Conservation (phyloP, 164 flowering plant genomes). For the Paratinospora sagittata region DNA sequence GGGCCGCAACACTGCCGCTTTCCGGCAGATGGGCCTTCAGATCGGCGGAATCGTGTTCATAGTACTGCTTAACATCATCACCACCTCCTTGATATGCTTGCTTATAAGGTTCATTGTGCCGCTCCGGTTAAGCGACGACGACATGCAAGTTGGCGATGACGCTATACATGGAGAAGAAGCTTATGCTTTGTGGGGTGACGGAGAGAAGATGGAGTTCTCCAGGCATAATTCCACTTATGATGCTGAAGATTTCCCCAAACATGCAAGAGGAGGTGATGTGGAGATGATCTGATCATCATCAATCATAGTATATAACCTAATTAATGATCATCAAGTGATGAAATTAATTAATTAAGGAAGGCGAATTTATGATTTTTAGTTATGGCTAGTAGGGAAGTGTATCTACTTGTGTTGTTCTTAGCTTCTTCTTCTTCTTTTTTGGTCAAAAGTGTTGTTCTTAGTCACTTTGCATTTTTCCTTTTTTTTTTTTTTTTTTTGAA, state of each 20-base stretch:
- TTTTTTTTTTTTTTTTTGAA: no score
- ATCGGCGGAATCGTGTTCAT: slow-evolving; percentile 29
- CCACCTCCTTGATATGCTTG: slow-evolving; percentile 30
- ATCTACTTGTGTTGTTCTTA: no score
- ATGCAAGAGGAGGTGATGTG: slow-evolving; percentile 3
- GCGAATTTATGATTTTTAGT: no score
- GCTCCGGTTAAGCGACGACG: slow-evolving; percentile 32
- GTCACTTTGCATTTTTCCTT: no score
- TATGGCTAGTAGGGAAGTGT: no score
- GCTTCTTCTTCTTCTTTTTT: no score
- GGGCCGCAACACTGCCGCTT: slow-evolving; percentile 19
- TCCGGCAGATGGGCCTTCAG: slow-evolving; percentile 32
- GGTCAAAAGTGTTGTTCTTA: no score
- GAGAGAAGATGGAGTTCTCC: slow-evolving; percentile 43
- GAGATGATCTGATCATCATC: not conserved
- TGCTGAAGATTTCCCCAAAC: slow-evolving; percentile 7
- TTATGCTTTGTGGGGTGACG: slow-evolving; percentile 56
- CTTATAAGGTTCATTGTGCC: slow-evolving; percentile 25
- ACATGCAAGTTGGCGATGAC: slow-evolving; percentile 29
- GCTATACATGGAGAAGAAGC: slow-evolving; percentile 41
- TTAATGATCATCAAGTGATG: not conserved
- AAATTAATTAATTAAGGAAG: not conserved
- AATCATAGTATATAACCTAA: no score
- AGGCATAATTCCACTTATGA: slow-evolving; percentile 22
- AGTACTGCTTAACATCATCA: slow-evolving; percentile 17